Evolutionary conservation across 164 flowering plant genomes (phyloP), one percentile per base, ranked within the genome.

Genomic region (Litsea cubeba): DNA sequence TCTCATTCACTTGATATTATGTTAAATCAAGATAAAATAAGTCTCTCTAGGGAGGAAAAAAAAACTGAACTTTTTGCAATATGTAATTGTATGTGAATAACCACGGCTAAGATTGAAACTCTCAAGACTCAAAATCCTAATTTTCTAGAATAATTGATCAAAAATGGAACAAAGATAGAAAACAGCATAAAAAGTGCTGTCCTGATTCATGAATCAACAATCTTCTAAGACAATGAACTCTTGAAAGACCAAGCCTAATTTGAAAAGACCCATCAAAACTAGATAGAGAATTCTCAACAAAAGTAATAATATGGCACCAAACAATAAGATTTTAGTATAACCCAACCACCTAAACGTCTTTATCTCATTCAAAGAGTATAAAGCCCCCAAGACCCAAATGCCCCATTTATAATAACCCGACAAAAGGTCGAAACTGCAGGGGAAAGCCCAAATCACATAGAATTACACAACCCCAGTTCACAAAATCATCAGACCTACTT

Each of bases 401-500:
- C 46, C 46, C 46, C 46, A 40, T 40, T 40, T 40, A 5, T 8
- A 40, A 40, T 40, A 40, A 40, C 46, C 46, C 46, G 8, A 7
- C 46, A 40, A 40, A 40, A 40, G 46, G 1, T 7, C 11, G 4
- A 30, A 30, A 30, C 35, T 3, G 46, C 46, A 40, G 46, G 46
- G 11, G 11, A 40, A 40, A 40, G 11, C 46, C 46, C 46, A 40
- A 40, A 40, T 40, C 46, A 40, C 7, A 40, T 1, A 40, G 46
- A 40, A 8, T 40, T 40, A 40, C 46, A 40, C 46, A 40, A 8
- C 46, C 46, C 11, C 46, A 40, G 11, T 7, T 40, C 11, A 40
- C 46, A 40, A 40, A 40, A 40, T 7, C 46, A 40, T 40, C 14
- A 24, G 69, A 75, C 60, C 66, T 11, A 68, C 83, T 76, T 14